Conservation (phyloP, 1,284 basidiomycete species). For the Neonothopanus nambi region DNA sequence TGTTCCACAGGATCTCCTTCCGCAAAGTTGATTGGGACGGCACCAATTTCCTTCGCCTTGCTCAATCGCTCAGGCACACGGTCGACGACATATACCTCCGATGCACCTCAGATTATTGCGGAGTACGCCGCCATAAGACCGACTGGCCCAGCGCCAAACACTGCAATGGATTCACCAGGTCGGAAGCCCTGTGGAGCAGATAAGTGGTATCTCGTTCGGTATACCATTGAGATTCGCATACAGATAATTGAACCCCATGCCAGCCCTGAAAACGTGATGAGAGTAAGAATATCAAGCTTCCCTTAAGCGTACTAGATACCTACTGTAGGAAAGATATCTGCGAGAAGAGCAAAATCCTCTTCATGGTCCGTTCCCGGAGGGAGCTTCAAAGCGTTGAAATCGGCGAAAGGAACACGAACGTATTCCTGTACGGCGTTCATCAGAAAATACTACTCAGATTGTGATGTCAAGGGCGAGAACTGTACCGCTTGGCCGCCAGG, state of each 20-base stretch:
- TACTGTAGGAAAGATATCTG: conserved; percentile 56
- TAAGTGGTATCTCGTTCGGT: neutral
- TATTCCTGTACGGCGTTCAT: conserved; percentile 38
- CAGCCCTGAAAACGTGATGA: conserved; percentile 38
- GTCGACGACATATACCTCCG: conserved; percentile 54
- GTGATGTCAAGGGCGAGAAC: neutral
- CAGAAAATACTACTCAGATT: neutral
- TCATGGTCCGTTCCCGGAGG: conserved; percentile 53
- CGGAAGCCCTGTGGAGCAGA: conserved; percentile 39
- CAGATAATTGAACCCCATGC: conserved; percentile 53
- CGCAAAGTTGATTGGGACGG: conserved; percentile 48
- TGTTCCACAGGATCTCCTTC: conserved; percentile 44
- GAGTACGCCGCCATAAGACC: conserved; percentile 58
- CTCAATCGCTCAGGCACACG: conserved; percentile 49
- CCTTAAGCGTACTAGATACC: conserved; percentile 12
- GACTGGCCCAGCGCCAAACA: conserved; percentile 53
- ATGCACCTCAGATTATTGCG: conserved; percentile 48
- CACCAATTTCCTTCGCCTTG: conserved; percentile 53
- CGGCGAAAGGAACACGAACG: conserved; percentile 52
- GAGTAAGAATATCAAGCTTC: neutral
- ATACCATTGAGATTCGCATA: conserved; percentile 19
- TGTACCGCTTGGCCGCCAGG: conserved; percentile 46
- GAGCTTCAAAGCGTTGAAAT: conserved; percentile 52
- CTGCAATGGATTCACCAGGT: conserved; percentile 50
- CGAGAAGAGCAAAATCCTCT: conserved; percentile 54